phyloP scores from a whole-genome alignment of 345 rosid species.

The Lepidium sativum region DNA sequence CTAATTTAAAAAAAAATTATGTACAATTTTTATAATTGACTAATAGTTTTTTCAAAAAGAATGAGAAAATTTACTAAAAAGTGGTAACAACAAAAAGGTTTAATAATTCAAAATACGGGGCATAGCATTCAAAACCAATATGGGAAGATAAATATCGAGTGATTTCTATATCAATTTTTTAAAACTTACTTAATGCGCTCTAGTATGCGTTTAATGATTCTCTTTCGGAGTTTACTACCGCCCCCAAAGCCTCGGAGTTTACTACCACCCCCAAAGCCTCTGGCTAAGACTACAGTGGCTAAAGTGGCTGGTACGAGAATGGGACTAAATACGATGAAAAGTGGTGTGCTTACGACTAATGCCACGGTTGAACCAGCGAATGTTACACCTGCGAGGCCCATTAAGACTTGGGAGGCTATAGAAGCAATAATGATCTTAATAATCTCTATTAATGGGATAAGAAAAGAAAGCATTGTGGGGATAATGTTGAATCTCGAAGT shows the following conservation, averaged over 20 bases:
- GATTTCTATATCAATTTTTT: neutral
- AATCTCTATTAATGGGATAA: conserved; percentile 12
- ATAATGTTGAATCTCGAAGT: too few species aligned
- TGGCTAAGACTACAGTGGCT: conserved; percentile 33
- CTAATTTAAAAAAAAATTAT: neutral
- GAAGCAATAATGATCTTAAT: conserved; percentile 33
- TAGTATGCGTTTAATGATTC: conserved; percentile 47
- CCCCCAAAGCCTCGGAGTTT: conserved; percentile 57
- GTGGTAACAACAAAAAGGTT: neutral
- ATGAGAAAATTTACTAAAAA: neutral
- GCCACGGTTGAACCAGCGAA: conserved; percentile 54
- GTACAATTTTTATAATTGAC: neutral
- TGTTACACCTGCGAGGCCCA: conserved; percentile 51
- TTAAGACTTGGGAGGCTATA: conserved; percentile 54
- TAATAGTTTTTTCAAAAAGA: neutral
- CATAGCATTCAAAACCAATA: neutral
- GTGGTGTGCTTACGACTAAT: conserved; percentile 55
- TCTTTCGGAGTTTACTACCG: conserved; percentile 44
- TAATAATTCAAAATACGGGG: neutral
- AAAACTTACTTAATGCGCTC: conserved; percentile 54
- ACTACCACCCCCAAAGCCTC: conserved; percentile 55
- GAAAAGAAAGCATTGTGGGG: neutral
- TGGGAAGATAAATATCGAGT: neutral
- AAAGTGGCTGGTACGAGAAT: conserved; percentile 72
- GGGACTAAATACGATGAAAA: conserved; percentile 73